Conservation (phyloP, 345 rosid species). For the Eucalyptus dawsonii region DNA sequence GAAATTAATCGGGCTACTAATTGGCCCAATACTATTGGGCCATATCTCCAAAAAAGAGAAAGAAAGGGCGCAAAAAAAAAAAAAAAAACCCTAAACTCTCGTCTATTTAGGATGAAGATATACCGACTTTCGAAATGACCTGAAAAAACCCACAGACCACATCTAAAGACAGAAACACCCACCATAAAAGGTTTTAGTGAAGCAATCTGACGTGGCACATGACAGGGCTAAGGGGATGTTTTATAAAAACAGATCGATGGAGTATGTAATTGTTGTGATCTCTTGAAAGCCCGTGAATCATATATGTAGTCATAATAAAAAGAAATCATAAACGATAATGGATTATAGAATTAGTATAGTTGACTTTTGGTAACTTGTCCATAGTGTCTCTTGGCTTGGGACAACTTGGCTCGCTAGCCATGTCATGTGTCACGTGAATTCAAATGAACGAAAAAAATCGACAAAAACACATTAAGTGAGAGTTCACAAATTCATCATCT, state of each 20-base stretch:
- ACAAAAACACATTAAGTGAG: too few relatives aligned
- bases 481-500: too few relatives aligned
- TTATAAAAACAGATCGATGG: background rate
- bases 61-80: too few relatives aligned
- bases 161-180: background rate
- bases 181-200: background rate
- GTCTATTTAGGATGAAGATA: background rate
- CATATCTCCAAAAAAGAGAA: background rate
- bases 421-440: background rate
- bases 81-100: background rate
- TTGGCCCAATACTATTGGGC: background rate
- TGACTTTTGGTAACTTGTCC: background rate
- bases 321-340: accelerated
- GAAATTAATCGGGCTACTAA: background rate
- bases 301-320: background rate
- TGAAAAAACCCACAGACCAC: background rate
- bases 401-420: background rate
- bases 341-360: background rate
- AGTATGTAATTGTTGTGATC: background rate
- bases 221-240: background rate
- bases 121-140: background rate
- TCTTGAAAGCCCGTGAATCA: background rate
- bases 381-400: accelerated
- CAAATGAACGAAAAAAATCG: too few relatives aligned
- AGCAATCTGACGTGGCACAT: background rate